Base-by-base conservation (phyloP, 2,329 filamentous ascomycete genomes). In the Aaosphaeria pasadenensis region DNA sequence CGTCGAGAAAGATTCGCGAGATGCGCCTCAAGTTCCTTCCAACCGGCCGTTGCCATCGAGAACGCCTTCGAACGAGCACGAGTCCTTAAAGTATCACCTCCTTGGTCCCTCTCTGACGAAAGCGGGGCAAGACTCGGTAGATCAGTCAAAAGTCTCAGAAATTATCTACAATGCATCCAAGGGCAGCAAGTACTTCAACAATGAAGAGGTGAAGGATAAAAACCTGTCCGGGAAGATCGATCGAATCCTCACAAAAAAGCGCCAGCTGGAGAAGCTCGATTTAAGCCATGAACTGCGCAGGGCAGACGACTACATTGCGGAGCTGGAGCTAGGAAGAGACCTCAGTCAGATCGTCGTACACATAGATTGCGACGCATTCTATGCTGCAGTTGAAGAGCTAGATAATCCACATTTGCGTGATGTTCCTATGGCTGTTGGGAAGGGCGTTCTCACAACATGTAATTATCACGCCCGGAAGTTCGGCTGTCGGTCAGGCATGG, bases 81-180 rank as follows among this genome's bases (percentile, higher is more conserved):
- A 80, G 47, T 91, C 88, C 4, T 78, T 97, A 47, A 96, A 96
- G 64, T 95, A 97, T 69, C 87, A 87, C 47, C 80, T 97, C 0
- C 78, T 97, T 0, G 94, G 94, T 0, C 92, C 91, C 0, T 96
- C 91, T 5, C 75, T 97, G 45, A 92, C 91, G 24, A 99, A 99
- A 70, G 89, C 91, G 30, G 94, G 94, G 1, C 91, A 97, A 67
- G 90, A 95, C 63, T 79, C 83, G 11, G 92, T 97, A n/a, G 90
- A 99, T 62, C 94, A 97, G 73, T 81, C 81, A 54, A 95, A 94
- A 75, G 91, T 99, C 43, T 95, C 91, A 2, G 91, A 97, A 60
- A 86, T 97, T 58, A 99, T 99, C 51, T 97, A 96, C 73, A 90
- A 95, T 69, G 91, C 91, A 7, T 96, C 91, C 11, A 96, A 95